Evolutionary conservation across 2,329 filamentous ascomycete genomes (phyloP).

Genomic region (Neurospora sp.): DNA sequence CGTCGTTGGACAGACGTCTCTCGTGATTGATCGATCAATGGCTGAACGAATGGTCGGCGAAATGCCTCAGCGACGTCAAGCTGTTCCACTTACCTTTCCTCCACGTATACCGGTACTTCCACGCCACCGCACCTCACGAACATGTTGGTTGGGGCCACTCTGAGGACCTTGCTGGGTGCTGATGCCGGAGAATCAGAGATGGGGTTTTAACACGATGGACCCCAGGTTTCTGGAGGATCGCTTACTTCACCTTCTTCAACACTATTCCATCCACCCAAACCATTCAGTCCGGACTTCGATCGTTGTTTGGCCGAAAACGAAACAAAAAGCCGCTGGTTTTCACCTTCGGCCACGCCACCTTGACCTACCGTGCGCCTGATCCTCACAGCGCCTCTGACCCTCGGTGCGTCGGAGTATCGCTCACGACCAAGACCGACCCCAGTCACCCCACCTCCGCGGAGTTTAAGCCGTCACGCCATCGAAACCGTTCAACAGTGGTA

Average conservation of each 20-base stretch:
- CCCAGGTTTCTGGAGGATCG: background rate
- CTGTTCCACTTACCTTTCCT: background rate
- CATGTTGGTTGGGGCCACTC: background rate
- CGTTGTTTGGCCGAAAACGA: constrained; percentile 10
- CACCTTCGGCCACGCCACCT: constrained; percentile 9
- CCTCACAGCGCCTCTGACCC: background rate
- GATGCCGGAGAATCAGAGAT: constrained; percentile 3
- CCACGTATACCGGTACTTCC: background rate
- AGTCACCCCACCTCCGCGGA: background rate
- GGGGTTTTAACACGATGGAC: background rate
- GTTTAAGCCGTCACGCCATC: constrained; percentile 7
- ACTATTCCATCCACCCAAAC: background rate
- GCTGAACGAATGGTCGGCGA: background rate
- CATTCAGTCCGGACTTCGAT: background rate
- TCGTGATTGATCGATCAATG: background rate
- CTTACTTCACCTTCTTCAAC: background rate
- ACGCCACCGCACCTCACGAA: background rate
- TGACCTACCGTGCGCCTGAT: constrained; percentile 16
- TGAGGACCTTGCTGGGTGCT: constrained; percentile 1
- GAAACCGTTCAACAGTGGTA: constrained; percentile 9
- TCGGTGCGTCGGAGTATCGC: background rate
- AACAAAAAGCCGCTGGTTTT: constrained; percentile 12
- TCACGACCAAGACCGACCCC: background rate
- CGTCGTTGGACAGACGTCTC: background rate
- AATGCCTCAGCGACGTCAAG: background rate